Percentiles rank a stretch among this genome's conserved stretches.
These are phyloP conservation scores for Stemphylium beticola DNA, from an alignment of 2,329 filamentous ascomycete genomes.

Conservation along the genomic window DNA sequence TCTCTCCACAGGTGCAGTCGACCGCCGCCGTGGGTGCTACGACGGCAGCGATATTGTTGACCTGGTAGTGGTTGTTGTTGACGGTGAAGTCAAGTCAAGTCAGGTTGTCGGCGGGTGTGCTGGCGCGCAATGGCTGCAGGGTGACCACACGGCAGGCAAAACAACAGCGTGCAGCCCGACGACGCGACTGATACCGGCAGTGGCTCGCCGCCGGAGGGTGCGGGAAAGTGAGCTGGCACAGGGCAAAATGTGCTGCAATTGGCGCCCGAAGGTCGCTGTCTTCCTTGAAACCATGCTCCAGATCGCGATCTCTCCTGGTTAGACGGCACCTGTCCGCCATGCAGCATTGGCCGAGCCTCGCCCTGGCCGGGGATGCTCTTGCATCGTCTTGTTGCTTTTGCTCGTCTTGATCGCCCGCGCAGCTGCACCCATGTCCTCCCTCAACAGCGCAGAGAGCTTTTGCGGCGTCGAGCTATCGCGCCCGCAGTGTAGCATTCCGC, in stretches of 20 bases:
- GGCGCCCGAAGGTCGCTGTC: constrained; percentile 14
- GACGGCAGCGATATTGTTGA: background rate
- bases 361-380: background rate
- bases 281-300: constrained; percentile 4
- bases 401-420: background rate
- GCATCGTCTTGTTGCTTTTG: constrained; percentile 7
- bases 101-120: background rate
- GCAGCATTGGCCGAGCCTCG: constrained; percentile 14
- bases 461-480: background rate
- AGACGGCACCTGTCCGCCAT: constrained; percentile 19
- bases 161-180: background rate
- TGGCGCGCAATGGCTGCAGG: background rate
- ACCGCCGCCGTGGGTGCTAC: background rate
- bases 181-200: background rate
- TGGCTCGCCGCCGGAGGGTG: constrained; percentile 1
- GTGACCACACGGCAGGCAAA: background rate
- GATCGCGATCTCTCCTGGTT: constrained; percentile 19
- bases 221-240: constrained; percentile 17
- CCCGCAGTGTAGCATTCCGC: background rate
- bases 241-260: constrained; percentile 10
- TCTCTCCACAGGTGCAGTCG: background rate
- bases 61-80: background rate
- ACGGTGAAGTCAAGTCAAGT: background rate
- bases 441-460: constrained; percentile 6
- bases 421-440: background rate